phyloP scores from a whole-genome alignment of 2,329 filamentous ascomycete species.

The Colletotrichum gloeosporioides region DNA sequence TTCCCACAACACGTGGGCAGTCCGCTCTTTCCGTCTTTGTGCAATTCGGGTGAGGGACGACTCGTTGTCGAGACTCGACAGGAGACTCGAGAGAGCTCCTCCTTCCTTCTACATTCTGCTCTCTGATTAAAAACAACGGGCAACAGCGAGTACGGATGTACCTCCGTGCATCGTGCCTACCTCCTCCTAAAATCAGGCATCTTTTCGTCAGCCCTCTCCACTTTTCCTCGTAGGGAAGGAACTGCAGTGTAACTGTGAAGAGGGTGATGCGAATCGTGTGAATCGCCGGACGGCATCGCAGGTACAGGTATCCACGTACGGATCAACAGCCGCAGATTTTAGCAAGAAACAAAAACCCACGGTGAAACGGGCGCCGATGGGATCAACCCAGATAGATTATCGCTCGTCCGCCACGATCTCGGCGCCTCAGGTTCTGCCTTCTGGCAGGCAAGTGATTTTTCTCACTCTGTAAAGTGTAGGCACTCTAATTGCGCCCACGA shows the following conservation, averaged over 20 bases:
- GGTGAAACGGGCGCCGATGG: background rate
- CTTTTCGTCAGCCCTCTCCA: constrained; percentile 9
- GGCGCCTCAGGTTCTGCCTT: background rate
- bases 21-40: background rate
- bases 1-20: background rate
- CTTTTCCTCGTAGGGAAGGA: background rate
- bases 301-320: background rate
- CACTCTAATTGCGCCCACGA: background rate
- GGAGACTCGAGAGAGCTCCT: background rate
- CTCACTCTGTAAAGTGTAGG: background rate
- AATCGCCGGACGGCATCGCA: background rate
- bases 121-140: background rate
- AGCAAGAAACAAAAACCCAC: constrained; percentile 6
- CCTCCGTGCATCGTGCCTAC: background rate
- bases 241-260: background rate
- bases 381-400: constrained; percentile 3
- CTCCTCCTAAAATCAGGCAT: background rate
- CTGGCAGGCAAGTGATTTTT: background rate
- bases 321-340: background rate
- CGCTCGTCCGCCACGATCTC: background rate
- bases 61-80: background rate
- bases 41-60: background rate
- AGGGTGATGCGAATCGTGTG: background rate
- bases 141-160: background rate
- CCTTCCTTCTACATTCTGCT: background rate